These are phyloP conservation scores for Thelephora ganbajun DNA, from an alignment of 768 basidiomycete genomes.

Conservation along the genomic window DNA sequence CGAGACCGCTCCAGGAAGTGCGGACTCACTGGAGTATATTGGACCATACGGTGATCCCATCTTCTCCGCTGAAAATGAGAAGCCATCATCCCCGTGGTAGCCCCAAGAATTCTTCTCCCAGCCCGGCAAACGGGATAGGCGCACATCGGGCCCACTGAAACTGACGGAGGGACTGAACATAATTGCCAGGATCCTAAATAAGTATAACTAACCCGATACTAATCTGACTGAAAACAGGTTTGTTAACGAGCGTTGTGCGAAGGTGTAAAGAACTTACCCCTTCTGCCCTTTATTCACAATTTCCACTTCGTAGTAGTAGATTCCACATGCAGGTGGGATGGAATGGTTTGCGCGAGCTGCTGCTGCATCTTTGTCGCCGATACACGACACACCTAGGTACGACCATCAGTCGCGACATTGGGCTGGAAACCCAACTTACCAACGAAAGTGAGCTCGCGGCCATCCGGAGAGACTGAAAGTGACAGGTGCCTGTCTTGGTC, in stretches of 20 bases:
- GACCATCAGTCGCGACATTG: slow-evolving; percentile 1
- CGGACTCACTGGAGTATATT: slow-evolving; percentile 59
- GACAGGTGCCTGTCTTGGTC: slow-evolving; percentile 46
- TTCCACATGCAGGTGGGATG: slow-evolving; percentile 76
- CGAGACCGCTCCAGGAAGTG: background rate
- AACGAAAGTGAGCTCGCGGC: slow-evolving; percentile 59
- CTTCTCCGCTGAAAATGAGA: slow-evolving; percentile 59
- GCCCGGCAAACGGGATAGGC: slow-evolving; percentile 66
- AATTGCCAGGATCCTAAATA: background rate
- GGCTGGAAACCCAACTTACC: slow-evolving; percentile 26
- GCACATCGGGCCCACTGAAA: slow-evolving; percentile 52
- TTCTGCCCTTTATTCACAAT: slow-evolving; percentile 69
- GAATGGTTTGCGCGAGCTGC: slow-evolving; percentile 65
- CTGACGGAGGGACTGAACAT: slow-evolving; percentile 21
- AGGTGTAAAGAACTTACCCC: slow-evolving; percentile 37
- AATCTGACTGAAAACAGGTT: slow-evolving; percentile 38
- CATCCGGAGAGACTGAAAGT: slow-evolving; percentile 53
- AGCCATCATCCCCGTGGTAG: slow-evolving; percentile 86
- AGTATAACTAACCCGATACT: slow-evolving; percentile 53
- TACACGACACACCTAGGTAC: slow-evolving; percentile 32
- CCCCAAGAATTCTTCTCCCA: slow-evolving; percentile 85
- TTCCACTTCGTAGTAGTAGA: slow-evolving; percentile 91
- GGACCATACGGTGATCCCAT: slow-evolving; percentile 64
- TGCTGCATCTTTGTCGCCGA: slow-evolving; percentile 71
- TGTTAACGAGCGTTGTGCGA: background rate